A percentile compares a stretch with the other conserved stretches of the same genome.
Conservation (phyloP, 768 basidiomycete genomes). For the button mushroom (Agaricus bisporus) region DNA sequence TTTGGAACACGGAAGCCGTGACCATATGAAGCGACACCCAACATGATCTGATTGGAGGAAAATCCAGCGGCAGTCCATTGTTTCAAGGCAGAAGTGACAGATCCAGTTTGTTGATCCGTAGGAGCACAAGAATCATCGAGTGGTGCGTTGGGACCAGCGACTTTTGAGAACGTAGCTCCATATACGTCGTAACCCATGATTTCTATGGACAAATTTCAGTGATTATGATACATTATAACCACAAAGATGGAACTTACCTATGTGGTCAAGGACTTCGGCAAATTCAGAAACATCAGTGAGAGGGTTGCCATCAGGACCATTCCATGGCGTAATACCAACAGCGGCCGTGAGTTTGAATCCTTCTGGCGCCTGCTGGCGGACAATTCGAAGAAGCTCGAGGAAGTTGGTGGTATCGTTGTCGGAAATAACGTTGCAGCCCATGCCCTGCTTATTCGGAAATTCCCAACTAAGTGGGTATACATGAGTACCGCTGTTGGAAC, state of each 20-base stretch:
- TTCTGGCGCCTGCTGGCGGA: conserved; percentile 48
- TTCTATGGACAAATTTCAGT: conserved; percentile 21
- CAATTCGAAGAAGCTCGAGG: conserved; percentile 67
- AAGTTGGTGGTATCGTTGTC: conserved; percentile 69
- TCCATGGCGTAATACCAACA: conserved; percentile 35
- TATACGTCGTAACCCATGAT: conserved; percentile 61
- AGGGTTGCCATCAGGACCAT: conserved; percentile 49
- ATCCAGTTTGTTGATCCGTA: conserved; percentile 50
- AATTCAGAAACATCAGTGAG: conserved; percentile 67
- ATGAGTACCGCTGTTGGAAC: background rate
- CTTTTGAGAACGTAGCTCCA: conserved; percentile 39
- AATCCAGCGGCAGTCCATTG: conserved; percentile 73
- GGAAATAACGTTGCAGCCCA: conserved; percentile 63
- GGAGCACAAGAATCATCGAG: conserved; percentile 65
- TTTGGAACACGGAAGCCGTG: conserved; percentile 55
- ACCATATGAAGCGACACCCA: conserved; percentile 79
- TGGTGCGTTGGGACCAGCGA: conserved; percentile 78
- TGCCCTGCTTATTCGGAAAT: conserved; percentile 65
- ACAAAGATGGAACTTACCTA: conserved; percentile 24
- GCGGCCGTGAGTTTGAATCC: conserved; percentile 54
- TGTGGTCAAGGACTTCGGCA: conserved; percentile 51
- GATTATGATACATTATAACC: background rate
- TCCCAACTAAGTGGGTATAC: conserved; percentile 56
- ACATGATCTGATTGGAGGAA: conserved; percentile 58
- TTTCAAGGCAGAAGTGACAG: conserved; percentile 61